phyloP scores from a whole-genome alignment of 768 basidiomycete genomes.

The Podaxis rugospora region DNA sequence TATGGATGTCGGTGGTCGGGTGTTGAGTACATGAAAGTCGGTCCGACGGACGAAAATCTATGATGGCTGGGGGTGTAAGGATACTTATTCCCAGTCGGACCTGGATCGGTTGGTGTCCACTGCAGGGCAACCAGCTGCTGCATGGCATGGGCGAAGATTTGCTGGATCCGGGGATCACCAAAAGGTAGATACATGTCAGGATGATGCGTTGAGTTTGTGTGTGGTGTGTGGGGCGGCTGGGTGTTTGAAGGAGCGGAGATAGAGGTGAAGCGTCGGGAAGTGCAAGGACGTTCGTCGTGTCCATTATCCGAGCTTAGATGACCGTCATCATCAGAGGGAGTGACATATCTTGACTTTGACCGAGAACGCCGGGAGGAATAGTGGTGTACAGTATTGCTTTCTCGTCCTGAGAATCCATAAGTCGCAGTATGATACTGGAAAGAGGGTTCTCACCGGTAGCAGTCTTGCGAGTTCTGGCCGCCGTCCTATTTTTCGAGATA shows the following conservation, averaged over 20 bases:
- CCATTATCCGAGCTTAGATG: background rate
- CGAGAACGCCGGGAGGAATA: background rate
- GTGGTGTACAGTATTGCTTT: background rate
- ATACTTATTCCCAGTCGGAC: constrained; percentile 18
- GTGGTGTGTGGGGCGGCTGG: constrained; percentile 16
- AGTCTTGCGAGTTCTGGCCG: background rate
- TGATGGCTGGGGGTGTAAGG: constrained; percentile 4
- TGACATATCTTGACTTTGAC: background rate
- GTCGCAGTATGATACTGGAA: background rate
- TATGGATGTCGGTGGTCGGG: constrained; percentile 18
- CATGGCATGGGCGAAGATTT: constrained; percentile 39
- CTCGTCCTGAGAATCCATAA: background rate
- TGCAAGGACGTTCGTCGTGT: background rate
- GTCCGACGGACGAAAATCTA: constrained; percentile 7
- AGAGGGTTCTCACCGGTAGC: background rate
- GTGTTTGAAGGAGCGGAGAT: constrained; percentile 20
- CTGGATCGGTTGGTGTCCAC: constrained; percentile 22
- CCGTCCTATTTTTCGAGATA: background rate
- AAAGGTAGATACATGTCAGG: constrained; percentile 27
- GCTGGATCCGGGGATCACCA: constrained; percentile 36
- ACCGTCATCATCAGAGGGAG: background rate
- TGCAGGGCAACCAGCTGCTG: constrained; percentile 36
- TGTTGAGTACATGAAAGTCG: constrained; percentile 5
- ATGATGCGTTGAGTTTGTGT: constrained; percentile 14
- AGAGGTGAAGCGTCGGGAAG: constrained; percentile 5